Percentiles rank a stretch among this genome's conserved stretches.
Conservation (phyloP, 441 rosid species). For the Melianthus villosus region DNA sequence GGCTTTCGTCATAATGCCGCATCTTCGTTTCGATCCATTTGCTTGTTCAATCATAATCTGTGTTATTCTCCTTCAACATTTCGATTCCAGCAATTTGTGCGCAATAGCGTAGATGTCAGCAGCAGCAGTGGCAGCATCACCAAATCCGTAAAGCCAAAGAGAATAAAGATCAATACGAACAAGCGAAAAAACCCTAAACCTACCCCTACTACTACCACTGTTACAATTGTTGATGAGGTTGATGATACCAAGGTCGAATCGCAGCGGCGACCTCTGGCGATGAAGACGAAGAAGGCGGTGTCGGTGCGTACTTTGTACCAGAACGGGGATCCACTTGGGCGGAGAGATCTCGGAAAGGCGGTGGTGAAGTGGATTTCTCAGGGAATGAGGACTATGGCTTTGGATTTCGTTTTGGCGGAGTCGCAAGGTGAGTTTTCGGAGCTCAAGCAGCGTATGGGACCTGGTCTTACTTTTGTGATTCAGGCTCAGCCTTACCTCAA, state of each 20-base stretch:
- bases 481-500: slow-evolving; percentile 76
- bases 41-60: too few species aligned
- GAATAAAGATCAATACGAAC: slow-evolving; percentile 10
- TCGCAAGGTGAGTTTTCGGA: slow-evolving; percentile 58
- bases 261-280: slow-evolving; percentile 10
- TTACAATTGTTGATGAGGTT: slow-evolving; percentile 4
- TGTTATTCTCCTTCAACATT: slow-evolving; percentile 10
- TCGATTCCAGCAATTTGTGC: slow-evolving; percentile 9
- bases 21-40: too few species aligned
- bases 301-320: too few species aligned
- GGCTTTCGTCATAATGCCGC: too few species aligned
- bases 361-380: slow-evolving; percentile 72
- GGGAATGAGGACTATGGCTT: slow-evolving; percentile 77
- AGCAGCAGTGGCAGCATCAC: slow-evolving; percentile 14
- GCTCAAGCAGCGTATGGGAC: slow-evolving; percentile 54
- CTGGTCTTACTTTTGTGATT: slow-evolving; percentile 76
- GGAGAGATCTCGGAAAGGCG: slow-evolving; percentile 57
- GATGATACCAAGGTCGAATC: slow-evolving; percentile 5
- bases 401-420: slow-evolving; percentile 63
- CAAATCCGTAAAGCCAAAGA: slow-evolving; percentile 16
- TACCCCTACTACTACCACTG: slow-evolving; percentile 1
- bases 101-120: slow-evolving; percentile 14
- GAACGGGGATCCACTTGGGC: slow-evolving; percentile 81
- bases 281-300: slow-evolving; percentile 9
- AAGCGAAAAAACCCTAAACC: slow-evolving; percentile 6